Evolutionary conservation across 441 rosid genomes (phyloP).

Genomic region (Syzygium malaccense): DNA sequence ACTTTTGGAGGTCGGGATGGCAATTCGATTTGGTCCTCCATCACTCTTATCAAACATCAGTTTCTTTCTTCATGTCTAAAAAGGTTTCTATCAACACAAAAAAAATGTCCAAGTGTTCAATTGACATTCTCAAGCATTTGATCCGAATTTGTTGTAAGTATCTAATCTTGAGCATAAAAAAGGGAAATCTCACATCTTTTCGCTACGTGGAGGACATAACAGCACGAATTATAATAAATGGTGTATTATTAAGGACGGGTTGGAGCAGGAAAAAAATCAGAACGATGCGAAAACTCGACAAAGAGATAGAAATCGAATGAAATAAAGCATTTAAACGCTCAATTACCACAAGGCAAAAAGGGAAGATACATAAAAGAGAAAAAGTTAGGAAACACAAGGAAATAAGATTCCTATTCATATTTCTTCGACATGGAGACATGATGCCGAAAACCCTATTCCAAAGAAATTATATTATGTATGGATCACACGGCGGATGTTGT

Average conservation of each 20-base stretch:
- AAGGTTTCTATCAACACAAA: background rate
- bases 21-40: background rate
- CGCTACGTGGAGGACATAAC: fast-evolving
- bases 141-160: background rate
- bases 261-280: background rate
- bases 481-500: background rate
- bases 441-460: background rate
- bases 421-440: background rate
- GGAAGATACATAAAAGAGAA: background rate
- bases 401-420: background rate
- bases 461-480: background rate
- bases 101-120: background rate
- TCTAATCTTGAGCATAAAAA: background rate
- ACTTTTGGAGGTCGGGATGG: background rate
- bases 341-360: fast-evolving
- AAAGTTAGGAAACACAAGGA: background rate
- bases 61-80: background rate
- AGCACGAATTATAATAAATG: background rate
- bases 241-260: background rate
- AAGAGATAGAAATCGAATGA: background rate
- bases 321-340: background rate
- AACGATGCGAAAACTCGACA: fast-evolving
- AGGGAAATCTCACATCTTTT: background rate
- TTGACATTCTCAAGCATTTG: background rate
- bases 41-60: background rate